phyloP scores from a whole-genome alignment of 306 rosid genomes.

The Casuarina cunninghamiana region DNA sequence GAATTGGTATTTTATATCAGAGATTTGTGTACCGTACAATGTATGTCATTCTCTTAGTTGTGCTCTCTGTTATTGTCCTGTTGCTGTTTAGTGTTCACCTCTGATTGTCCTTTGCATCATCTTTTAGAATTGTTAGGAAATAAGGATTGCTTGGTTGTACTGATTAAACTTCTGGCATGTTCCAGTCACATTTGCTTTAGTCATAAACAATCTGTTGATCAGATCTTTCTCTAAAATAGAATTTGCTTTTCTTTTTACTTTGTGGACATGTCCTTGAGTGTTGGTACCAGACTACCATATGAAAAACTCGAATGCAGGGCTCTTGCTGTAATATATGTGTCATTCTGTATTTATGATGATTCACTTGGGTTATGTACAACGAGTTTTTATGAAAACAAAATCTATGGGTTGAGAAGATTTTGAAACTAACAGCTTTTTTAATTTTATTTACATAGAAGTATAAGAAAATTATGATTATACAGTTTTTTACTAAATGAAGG shows the following conservation, averaged over 20 bases:
- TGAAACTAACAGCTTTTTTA: neutral
- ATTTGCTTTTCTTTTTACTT: neutral
- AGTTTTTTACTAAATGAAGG: neutral
- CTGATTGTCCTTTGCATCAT: neutral
- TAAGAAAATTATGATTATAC: neutral
- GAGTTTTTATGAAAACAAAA: neutral
- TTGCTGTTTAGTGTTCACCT: neutral
- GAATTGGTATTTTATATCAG: neutral
- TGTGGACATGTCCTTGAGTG: too few relatives aligned
- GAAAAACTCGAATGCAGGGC: neutral
- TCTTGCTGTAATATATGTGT: neutral
- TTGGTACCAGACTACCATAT: neutral
- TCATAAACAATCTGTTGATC: neutral
- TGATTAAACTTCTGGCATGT: neutral
- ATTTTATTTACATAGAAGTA: neutral
- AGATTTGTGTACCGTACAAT: neutral
- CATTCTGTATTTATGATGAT: neutral
- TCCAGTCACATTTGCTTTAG: neutral
- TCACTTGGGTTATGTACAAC: neutral
- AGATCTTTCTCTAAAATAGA: neutral
- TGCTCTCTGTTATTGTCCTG: neutral
- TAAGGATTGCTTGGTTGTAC: neutral
- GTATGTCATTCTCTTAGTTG: neutral
- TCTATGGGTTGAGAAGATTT: neutral
- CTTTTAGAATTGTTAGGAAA: neutral